Evolutionary conservation across 306 rosid species (phyloP).

Genomic region (Cicer yamashitae): DNA sequence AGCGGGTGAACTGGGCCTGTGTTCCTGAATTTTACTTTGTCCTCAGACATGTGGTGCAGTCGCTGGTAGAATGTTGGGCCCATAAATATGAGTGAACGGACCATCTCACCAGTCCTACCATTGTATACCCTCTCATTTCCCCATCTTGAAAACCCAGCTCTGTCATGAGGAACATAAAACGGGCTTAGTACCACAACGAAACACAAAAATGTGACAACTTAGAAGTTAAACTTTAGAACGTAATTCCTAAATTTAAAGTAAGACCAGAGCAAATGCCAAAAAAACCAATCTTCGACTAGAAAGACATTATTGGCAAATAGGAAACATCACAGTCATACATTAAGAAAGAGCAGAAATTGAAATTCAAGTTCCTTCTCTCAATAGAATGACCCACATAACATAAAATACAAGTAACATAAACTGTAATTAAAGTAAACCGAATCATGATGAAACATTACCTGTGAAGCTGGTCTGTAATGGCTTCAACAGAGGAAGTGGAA

Average conservation of each 20-base stretch:
- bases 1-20: constrained; percentile 99
- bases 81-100: constrained; percentile 84
- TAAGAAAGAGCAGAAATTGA: constrained; percentile 27
- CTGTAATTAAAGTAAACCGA: constrained; percentile 15
- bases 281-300: constrained; percentile 18
- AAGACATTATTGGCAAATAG: constrained; percentile 31
- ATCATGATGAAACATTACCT: constrained; percentile 54
- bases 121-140: constrained; percentile 93
- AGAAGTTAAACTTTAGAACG: background rate
- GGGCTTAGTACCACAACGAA: background rate
- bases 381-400: constrained; percentile 10
- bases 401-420: constrained; percentile 27
- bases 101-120: constrained; percentile 94
- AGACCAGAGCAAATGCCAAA: constrained; percentile 33
- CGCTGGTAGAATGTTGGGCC: constrained; percentile 98
- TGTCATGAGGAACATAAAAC: constrained; percentile 46
- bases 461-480: constrained; percentile 86
- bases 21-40: constrained; percentile 91
- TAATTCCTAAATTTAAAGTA: constrained; percentile 23
- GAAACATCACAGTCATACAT: constrained; percentile 25
- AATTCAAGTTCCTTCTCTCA: constrained; percentile 1
- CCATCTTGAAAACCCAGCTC: constrained; percentile 89
- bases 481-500: constrained; percentile 84
- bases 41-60: constrained; percentile 94
- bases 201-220: constrained; percentile 3